Evolutionary conservation across 768 basidiomycete species (phyloP).

Genomic region (Leccinum fibrillosum): DNA sequence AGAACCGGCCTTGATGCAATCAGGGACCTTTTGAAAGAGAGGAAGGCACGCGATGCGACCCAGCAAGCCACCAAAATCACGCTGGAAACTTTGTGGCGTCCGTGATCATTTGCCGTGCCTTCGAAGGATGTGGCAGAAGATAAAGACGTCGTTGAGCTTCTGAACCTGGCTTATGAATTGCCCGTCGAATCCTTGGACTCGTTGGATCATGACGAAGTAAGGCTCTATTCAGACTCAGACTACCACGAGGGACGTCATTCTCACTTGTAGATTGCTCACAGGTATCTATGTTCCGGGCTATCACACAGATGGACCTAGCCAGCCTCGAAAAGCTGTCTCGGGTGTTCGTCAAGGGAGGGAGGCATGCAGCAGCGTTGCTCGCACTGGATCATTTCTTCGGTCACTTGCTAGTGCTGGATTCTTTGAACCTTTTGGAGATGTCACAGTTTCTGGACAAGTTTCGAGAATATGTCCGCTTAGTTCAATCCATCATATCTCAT

Average conservation of each 20-base stretch:
- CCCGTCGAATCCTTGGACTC: conserved; percentile 8
- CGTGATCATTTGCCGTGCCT: conserved; percentile 38
- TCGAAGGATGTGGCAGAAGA: background rate
- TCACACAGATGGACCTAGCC: conserved; percentile 19
- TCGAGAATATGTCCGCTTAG: conserved; percentile 4
- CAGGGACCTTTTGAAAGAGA: conserved; percentile 39
- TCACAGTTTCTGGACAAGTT: conserved; percentile 5
- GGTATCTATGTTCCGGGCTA: conserved; percentile 34
- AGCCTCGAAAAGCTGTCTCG: conserved; percentile 33
- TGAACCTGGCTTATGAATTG: conserved; percentile 23
- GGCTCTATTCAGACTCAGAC: background rate
- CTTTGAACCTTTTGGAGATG: conserved; percentile 19
- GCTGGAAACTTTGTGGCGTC: conserved; percentile 44
- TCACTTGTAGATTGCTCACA: background rate
- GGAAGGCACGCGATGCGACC: conserved; percentile 23
- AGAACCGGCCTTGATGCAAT: conserved; percentile 51
- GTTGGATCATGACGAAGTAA: conserved; percentile 11
- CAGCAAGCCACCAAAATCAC: conserved; percentile 37
- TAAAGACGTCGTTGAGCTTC: conserved; percentile 14
- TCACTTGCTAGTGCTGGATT: conserved; percentile 14
- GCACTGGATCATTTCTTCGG: conserved; percentile 9
- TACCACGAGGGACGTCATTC: background rate
- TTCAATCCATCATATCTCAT: conserved; percentile 2
- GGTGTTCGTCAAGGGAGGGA: conserved; percentile 21
- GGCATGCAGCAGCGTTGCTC: conserved; percentile 4